Evolutionary conservation across 768 basidiomycete genomes (phyloP).

Genomic region (Amanita brunnescens): DNA sequence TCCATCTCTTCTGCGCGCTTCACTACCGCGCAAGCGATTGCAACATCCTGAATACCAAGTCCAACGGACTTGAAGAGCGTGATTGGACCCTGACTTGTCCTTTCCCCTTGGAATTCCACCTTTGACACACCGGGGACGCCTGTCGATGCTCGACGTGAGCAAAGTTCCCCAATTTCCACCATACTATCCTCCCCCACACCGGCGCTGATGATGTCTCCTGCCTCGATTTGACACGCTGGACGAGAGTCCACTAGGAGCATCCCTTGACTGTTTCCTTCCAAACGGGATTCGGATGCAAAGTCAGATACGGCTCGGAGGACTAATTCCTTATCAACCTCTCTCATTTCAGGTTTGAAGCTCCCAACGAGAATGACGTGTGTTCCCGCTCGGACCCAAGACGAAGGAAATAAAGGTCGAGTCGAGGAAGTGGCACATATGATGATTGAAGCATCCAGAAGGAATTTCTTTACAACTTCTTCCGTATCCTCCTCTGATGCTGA

Average conservation of each 20-base stretch:
- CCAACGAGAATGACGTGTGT: slow-evolving; percentile 73
- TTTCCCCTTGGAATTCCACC: not conserved
- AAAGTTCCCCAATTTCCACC: slow-evolving; percentile 67
- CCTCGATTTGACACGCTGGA: slow-evolving; percentile 63
- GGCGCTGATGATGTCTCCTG: slow-evolving; percentile 73
- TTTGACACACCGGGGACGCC: not conserved
- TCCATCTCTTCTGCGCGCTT: slow-evolving; percentile 44
- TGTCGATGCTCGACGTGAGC: not conserved
- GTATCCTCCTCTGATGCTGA: slow-evolving; percentile 1
- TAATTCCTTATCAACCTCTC: slow-evolving; percentile 56
- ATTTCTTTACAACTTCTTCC: slow-evolving; percentile 15
- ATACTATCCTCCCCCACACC: slow-evolving; percentile 29
- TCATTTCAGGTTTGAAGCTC: slow-evolving; percentile 77
- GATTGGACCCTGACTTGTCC: slow-evolving; percentile 33
- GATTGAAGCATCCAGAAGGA: slow-evolving; percentile 37
- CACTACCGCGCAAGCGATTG: slow-evolving; percentile 65
- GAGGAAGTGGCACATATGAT: slow-evolving; percentile 78
- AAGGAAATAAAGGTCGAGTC: slow-evolving; percentile 59
- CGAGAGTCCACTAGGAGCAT: slow-evolving; percentile 67
- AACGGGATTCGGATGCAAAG: not conserved
- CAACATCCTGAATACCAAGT: slow-evolving; percentile 80
- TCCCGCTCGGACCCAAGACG: slow-evolving; percentile 48
- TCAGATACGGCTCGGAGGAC: slow-evolving; percentile 37
- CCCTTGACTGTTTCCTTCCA: slow-evolving; percentile 13
- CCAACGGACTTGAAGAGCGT: slow-evolving; percentile 89